A percentile compares a stretch with the other conserved stretches of the same genome.
Conservation (phyloP, 208 protist genomes). For the Leishmania turanica region DNA sequence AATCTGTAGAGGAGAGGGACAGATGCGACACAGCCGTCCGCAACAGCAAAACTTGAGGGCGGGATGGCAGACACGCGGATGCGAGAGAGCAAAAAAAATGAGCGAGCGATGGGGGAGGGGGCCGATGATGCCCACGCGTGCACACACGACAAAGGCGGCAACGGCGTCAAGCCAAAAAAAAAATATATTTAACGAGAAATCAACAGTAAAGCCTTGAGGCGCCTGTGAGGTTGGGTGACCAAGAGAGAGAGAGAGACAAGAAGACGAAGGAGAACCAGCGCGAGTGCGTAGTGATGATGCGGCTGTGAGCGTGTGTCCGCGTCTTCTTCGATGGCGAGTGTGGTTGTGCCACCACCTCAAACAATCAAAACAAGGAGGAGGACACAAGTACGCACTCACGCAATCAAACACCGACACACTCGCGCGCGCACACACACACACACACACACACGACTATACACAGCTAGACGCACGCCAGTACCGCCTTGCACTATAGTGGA, state of each 20-base stretch:
- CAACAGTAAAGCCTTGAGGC: background rate
- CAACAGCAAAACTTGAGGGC: background rate
- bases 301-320: background rate
- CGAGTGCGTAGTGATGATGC: background rate
- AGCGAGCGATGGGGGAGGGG: background rate
- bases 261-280: background rate
- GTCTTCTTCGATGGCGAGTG: background rate
- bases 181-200: background rate
- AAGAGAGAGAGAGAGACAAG: background rate
- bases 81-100: background rate
- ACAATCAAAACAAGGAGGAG: background rate
- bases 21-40: background rate
- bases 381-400: background rate
- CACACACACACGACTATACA: background rate
- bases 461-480: background rate
- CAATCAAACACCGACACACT: background rate
- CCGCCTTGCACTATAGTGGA: background rate
- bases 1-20: background rate
- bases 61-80: background rate
- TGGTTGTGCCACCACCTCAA: background rate
- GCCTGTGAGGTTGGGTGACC: background rate
- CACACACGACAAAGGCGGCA: background rate
- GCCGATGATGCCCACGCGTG: background rate
- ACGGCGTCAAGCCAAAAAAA: background rate
- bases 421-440: constrained; percentile 9